These are phyloP conservation scores for Agaricus blazei DNA, from an alignment of 768 basidiomycete species.

Conservation along the genomic window DNA sequence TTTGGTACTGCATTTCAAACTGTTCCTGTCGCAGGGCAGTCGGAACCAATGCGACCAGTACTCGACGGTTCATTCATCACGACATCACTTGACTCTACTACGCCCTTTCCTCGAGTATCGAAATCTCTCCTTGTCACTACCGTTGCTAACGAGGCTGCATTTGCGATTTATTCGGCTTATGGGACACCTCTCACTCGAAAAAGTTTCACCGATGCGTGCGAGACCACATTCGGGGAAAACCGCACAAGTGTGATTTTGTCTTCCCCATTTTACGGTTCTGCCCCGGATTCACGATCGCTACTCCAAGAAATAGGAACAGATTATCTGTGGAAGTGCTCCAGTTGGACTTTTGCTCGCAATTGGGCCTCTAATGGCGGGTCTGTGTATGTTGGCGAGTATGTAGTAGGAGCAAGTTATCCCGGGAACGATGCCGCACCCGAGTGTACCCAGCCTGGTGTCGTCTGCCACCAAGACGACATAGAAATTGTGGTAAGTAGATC, in stretches of 20 bases:
- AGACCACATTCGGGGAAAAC: slow-evolving; percentile 38
- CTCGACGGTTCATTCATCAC: slow-evolving; percentile 67
- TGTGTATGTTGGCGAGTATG: slow-evolving; percentile 64
- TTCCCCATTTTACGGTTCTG: slow-evolving; percentile 43
- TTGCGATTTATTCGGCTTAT: slow-evolving; percentile 48
- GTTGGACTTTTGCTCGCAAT: slow-evolving; percentile 64
- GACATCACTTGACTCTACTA: slow-evolving; percentile 55
- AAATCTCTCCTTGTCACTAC: slow-evolving; percentile 73
- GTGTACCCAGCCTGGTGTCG: slow-evolving; percentile 50
- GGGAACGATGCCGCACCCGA: slow-evolving; percentile 51
- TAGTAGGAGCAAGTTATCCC: slow-evolving; percentile 67
- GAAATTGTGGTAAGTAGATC: slow-evolving; percentile 57
- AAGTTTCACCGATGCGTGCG: slow-evolving; percentile 33
- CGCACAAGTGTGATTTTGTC: slow-evolving; percentile 38
- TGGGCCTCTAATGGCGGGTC: slow-evolving; percentile 62
- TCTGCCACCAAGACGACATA: slow-evolving; percentile 84
- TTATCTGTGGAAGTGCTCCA: slow-evolving; percentile 63
- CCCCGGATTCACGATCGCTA: slow-evolving; percentile 48
- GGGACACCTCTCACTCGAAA: slow-evolving; percentile 30
- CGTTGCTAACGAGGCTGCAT: slow-evolving; percentile 67
- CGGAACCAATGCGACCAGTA: slow-evolving; percentile 62
- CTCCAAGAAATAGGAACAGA: slow-evolving; percentile 62
- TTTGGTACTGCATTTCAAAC: slow-evolving; percentile 35
- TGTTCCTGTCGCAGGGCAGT: slow-evolving; percentile 47
- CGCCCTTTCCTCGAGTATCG: slow-evolving; percentile 50